phyloP scores from a whole-genome alignment of 1,284 basidiomycete genomes.

The Rhodotorula glutinis region DNA sequence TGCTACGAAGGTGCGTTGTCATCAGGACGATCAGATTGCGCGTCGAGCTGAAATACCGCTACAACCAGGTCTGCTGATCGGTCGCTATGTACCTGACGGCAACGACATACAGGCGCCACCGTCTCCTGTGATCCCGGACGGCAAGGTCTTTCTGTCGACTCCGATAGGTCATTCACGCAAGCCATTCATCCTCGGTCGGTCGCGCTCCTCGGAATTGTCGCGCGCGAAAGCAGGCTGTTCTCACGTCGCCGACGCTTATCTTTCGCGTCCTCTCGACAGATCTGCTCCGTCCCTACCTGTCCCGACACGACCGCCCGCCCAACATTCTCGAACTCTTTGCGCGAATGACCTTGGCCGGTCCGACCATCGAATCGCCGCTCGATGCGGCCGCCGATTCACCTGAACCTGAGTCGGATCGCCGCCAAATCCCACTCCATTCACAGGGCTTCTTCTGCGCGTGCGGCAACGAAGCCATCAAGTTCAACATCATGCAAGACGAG shows the following conservation, averaged over 20 bases:
- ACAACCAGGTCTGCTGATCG: conserved; percentile 32
- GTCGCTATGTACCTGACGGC: conserved; percentile 30
- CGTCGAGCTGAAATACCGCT: accelerated
- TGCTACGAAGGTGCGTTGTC: conserved; percentile 40
- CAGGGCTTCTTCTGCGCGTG: conserved; percentile 32
- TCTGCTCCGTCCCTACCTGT: conserved; percentile 30
- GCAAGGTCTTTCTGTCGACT: conserved; percentile 32
- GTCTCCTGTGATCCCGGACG: conserved; percentile 4
- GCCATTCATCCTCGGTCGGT: conserved; percentile 37
- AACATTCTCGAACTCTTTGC: conserved; percentile 43
- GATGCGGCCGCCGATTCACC: neutral
- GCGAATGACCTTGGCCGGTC: conserved; percentile 28
- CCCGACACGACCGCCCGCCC: neutral
- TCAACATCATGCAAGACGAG: conserved; percentile 26
- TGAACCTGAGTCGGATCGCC: neutral
- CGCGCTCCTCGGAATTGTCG: too few relatives aligned
- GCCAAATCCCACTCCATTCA: neutral
- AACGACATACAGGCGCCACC: neutral
- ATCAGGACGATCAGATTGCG: neutral
- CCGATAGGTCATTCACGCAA: conserved; percentile 41
- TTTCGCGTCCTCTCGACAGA: conserved; percentile 6
- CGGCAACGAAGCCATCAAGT: conserved; percentile 44
- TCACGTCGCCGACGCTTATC: neutral
- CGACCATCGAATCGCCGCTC: neutral
- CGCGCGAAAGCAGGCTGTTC: too few relatives aligned